Percentiles rank a stretch among this genome's conserved stretches.
These are phyloP conservation scores for Apiotrichum montevideense DNA, from an alignment of 1,284 basidiomycete species.

Conservation along the genomic window DNA sequence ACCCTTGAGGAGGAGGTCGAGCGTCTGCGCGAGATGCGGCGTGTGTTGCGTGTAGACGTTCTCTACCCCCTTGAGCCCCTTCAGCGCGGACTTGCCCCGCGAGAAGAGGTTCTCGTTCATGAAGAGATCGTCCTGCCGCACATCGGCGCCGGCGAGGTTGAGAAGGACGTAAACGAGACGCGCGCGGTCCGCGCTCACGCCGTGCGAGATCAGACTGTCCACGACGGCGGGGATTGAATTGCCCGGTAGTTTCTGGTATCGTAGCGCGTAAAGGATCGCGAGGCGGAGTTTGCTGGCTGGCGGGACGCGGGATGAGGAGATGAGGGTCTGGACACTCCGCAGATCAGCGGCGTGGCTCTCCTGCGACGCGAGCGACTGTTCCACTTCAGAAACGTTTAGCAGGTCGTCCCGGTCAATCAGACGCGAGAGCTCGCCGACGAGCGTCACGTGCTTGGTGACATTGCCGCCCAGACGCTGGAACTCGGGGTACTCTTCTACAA, in stretches of 20 bases:
- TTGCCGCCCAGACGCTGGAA: constrained; percentile 94
- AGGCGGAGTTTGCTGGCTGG: constrained; percentile 80
- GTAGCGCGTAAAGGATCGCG: constrained; percentile 88
- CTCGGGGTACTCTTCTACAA: constrained; percentile 98
- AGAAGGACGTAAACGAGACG: constrained; percentile 86
- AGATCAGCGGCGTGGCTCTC: constrained; percentile 75
- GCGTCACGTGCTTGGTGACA: constrained; percentile 94
- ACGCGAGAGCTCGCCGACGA: constrained; percentile 91
- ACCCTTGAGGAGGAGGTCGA: constrained; percentile 84
- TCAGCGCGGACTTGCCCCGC: constrained; percentile 87
- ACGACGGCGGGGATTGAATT: constrained; percentile 78
- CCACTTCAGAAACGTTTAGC: constrained; percentile 86
- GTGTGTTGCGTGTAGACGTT: constrained; percentile 99
- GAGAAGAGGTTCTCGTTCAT: constrained; percentile 92
- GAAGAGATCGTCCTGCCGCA: constrained; percentile 95
- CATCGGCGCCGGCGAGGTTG: constrained; percentile 90
- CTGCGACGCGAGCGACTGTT: constrained; percentile 90
- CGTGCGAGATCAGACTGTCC: constrained; percentile 71
- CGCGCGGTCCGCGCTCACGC: constrained; percentile 76
- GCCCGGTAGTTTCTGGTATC: constrained; percentile 88
- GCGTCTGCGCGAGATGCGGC: constrained; percentile 84
- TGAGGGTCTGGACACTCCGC: constrained; percentile 67
- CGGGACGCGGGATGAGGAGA: constrained; percentile 63
- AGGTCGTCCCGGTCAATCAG: constrained; percentile 79
- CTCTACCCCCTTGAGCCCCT: constrained; percentile 97